Conservation (phyloP, 148 eudicot genomes). For the Persicaria tinctoria region DNA sequence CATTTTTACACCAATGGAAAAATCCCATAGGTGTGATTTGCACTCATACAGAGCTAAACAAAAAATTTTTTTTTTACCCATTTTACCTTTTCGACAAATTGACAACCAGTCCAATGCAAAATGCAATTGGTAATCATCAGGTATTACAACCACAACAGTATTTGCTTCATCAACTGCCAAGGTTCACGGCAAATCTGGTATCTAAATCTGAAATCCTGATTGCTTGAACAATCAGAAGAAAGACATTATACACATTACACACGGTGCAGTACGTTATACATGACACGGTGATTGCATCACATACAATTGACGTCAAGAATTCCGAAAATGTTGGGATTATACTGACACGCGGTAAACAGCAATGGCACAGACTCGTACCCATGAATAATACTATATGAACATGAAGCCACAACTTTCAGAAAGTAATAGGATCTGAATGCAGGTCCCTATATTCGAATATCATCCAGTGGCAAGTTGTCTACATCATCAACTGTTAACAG, state of each 20-base stretch:
- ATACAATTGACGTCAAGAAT: slow-evolving; percentile 2
- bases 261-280: not conserved
- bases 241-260: not conserved
- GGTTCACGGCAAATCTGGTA: not conserved
- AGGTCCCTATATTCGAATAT: slow-evolving; percentile 40
- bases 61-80: no score
- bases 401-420: not conserved
- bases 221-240: not conserved
- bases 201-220: not conserved
- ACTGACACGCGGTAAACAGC: not conserved
- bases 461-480: slow-evolving; percentile 66
- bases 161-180: not conserved
- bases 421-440: not conserved
- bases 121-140: not conserved
- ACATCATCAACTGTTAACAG: slow-evolving; percentile 51
- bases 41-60: no score
- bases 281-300: not conserved
- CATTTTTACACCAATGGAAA: no score
- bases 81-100: no score
- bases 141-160: not conserved
- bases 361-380: not conserved
- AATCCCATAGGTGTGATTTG: no score
- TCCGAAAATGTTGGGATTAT: not conserved
- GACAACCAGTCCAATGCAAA: not conserved
- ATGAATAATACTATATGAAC: not conserved